Evolutionary conservation across 2,329 filamentous ascomycete species (phyloP), one percentile per base, ranked within the genome.

Genomic region (Fusarium hainanense): DNA sequence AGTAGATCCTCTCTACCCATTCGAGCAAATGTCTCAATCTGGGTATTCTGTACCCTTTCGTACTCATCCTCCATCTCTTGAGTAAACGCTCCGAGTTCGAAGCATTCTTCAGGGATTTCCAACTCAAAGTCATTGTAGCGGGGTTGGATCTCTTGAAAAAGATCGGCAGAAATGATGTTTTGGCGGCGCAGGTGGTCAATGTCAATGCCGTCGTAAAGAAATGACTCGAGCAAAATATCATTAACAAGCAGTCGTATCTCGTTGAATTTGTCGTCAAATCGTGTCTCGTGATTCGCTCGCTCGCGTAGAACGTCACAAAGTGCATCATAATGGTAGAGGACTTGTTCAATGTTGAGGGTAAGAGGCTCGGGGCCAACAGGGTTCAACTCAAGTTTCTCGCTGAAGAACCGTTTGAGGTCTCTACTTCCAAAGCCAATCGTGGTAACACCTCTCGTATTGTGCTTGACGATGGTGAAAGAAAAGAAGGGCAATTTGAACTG

Each of bases 401-500:
- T 81, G 18, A 83, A 57, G 16, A 66, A 59, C 13, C 62, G 78
- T 46, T 81, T 78, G 54, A 84, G 77, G 20, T 78, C 78, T 37
- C 79, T 76, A 57, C 82, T 83, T n/a, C 57, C 62, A 6, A 77
- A 66, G 12, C 73, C 68, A 13, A 78, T 51, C 6, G 70, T 65
- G 10, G 76, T 72, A 1, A 50, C 67, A 20, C 67, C 72, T 13
- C 46, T 55, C 3, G 58, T 37, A 20, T 76, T 68, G 41, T 74
- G 64, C 54, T 78, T 78, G 42, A 74, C 70, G 21, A 78, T 62
- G 14, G 73, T 63, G 54, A 78, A 78, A 8, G 74, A 67, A 2
- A 77, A 44, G 14, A 57, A 52, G 16, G 70, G 74, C 50, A 76
- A 57, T 18, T 63, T 34, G 49, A 54, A 58, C 21, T 52, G 51